Percentiles rank a stretch among this genome's conserved stretches.
Evolutionary conservation across 2,329 filamentous ascomycete genomes (phyloP).

Genomic region (Ceratocystis ficicola): DNA sequence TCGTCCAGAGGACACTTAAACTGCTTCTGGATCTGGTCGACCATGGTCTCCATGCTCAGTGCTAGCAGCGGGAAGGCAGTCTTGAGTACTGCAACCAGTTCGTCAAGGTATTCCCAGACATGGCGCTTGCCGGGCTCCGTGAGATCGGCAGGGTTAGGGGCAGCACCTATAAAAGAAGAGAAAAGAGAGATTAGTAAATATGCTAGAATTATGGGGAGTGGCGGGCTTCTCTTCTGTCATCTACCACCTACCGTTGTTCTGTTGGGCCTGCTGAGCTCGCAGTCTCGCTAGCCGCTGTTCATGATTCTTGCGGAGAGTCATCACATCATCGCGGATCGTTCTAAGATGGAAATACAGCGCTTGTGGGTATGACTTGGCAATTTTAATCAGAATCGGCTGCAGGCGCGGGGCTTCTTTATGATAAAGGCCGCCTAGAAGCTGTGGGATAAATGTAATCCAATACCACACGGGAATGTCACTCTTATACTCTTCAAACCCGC

Average conservation of each 20-base stretch:
- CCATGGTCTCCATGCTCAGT: constrained; percentile 98
- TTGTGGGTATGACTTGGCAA: constrained; percentile 92
- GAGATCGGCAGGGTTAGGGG: constrained; percentile 18
- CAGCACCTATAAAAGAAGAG: not conserved
- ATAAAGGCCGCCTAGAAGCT: constrained; percentile 80
- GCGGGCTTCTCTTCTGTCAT: too few species aligned
- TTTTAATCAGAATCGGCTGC: constrained; percentile 75
- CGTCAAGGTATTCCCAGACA: constrained; percentile 93
- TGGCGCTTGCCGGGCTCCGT: constrained; percentile 48
- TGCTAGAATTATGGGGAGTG: too few species aligned
- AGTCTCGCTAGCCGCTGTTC: constrained; percentile 22
- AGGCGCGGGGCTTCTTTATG: constrained; percentile 84
- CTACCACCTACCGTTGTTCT: constrained; percentile 5
- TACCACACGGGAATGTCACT: constrained; percentile 98
- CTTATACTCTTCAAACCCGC: constrained; percentile 90
- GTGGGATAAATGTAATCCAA: constrained; percentile 98
- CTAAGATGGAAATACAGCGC: constrained; percentile 90
- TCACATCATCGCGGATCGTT: constrained; percentile 88
- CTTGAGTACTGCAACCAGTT: constrained; percentile 90
- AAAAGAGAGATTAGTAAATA: not conserved
- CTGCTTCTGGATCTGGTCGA: constrained; percentile 96
- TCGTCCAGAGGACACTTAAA: constrained; percentile 99
- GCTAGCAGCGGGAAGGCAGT: constrained; percentile 93
- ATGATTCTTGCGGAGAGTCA: constrained; percentile 28
- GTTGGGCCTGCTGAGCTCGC: constrained; percentile 24